Evolutionary conservation across 495 filamentous ascomycete genomes (phyloP).

Genomic region (Collariella sp.): DNA sequence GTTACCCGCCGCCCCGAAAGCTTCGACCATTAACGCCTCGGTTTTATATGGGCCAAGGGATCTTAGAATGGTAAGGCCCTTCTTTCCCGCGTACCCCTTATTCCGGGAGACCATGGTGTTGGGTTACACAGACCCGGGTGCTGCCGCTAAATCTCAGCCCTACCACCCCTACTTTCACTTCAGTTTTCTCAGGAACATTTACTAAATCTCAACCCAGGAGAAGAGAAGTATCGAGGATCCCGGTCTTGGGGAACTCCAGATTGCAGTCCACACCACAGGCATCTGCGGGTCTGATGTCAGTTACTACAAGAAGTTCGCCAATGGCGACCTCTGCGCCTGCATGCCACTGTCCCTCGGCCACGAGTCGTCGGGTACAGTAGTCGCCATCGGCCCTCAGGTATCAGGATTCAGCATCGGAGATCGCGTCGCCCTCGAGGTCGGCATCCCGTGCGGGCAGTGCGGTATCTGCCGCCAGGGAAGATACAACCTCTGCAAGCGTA

Average conservation of each 20-base stretch:
- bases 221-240: conserved; percentile 40
- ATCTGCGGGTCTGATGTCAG: conserved; percentile 80
- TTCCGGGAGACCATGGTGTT: background rate
- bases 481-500: conserved; percentile 80
- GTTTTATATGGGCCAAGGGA: conserved; percentile 45
- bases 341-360: conserved; percentile 69
- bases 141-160: too few species aligned
- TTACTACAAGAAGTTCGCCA: conserved; percentile 79
- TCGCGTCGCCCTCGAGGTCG: conserved; percentile 81
- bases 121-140: conserved; percentile 22
- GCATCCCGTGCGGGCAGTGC: conserved; percentile 71
- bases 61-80: conserved; percentile 39
- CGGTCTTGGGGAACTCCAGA: conserved; percentile 54
- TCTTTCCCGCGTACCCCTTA: conserved; percentile 4
- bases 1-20: conserved; percentile 34
- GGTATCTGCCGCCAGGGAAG: conserved; percentile 62
- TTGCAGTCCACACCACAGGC: conserved; percentile 64
- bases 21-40: conserved; percentile 40
- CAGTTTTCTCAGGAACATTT: conserved; percentile 6
- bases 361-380: conserved; percentile 65
- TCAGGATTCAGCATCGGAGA: conserved; percentile 54
- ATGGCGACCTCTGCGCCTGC: conserved; percentile 70
- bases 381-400: conserved; percentile 51
- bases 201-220: conserved; percentile 32
- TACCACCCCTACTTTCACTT: conserved; percentile 11